Evolutionary conservation across 495 filamentous ascomycete species (phyloP).

Genomic region (Endocarpon pusillum): DNA sequence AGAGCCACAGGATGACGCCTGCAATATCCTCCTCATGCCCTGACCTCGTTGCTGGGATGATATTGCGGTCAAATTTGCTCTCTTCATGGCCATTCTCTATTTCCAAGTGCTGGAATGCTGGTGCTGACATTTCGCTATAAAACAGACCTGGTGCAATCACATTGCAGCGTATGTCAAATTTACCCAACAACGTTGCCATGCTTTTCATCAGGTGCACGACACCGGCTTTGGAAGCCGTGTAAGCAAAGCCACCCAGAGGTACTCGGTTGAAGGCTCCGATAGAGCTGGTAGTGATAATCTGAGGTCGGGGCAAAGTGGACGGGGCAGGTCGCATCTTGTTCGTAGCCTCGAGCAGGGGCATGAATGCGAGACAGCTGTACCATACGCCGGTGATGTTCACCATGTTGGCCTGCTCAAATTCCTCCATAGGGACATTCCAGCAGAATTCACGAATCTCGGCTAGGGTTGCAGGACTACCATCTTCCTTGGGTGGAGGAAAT

Average conservation of each 20-base stretch:
- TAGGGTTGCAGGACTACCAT: conserved; percentile 1
- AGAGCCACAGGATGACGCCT: conserved; percentile 41
- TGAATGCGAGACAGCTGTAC: conserved; percentile 25
- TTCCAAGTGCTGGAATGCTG: background rate
- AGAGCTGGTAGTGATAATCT: conserved; percentile 44
- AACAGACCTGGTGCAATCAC: conserved; percentile 37
- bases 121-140: conserved; percentile 4
- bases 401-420: conserved; percentile 24
- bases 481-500: conserved; percentile 2
- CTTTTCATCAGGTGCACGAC: conserved; percentile 44
- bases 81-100: conserved; percentile 6
- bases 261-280: conserved; percentile 38
- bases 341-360: conserved; percentile 25
- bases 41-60: conserved; percentile 30
- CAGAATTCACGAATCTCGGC: conserved; percentile 19
- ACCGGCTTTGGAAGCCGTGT: conserved; percentile 44
- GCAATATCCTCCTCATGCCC: conserved; percentile 45
- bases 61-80: conserved; percentile 21
- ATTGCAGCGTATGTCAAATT: conserved; percentile 42
- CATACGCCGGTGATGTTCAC: conserved; percentile 21
- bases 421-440: conserved; percentile 27
- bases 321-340: conserved; percentile 13
- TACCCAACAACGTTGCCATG: conserved; percentile 31
- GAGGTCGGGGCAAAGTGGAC: conserved; percentile 25
- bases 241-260: conserved; percentile 37